A percentile compares a stretch with the other conserved stretches of the same genome.
Evolutionary conservation across 345 rosid species (phyloP).

Genomic region (Rhodamnia rubescens): DNA sequence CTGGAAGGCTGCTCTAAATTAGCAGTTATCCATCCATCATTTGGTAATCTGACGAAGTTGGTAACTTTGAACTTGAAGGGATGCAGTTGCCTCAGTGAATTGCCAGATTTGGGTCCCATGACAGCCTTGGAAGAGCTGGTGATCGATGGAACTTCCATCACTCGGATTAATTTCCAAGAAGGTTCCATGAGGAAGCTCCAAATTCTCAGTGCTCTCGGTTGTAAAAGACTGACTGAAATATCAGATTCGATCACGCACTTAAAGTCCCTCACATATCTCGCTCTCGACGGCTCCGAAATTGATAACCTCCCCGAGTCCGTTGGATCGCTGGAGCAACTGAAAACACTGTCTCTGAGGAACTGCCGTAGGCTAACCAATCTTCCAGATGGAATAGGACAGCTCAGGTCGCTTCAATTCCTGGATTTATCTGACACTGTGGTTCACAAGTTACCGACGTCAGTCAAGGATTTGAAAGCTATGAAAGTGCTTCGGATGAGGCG

Average conservation of each 20-base stretch:
- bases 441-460: background rate
- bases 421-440: background rate
- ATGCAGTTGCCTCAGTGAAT: accelerated
- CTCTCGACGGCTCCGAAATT: background rate
- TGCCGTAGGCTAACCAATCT: background rate
- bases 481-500: background rate
- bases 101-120: background rate
- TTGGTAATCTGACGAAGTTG: background rate
- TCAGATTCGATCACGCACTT: background rate
- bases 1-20: background rate
- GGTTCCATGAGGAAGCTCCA: background rate
- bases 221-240: background rate
- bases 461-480: background rate
- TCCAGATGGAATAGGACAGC: background rate
- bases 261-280: background rate
- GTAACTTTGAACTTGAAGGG: background rate
- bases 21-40: background rate
- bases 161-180: accelerated
- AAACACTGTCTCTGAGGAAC: background rate
- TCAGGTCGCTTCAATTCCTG: background rate
- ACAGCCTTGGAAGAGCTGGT: background rate
- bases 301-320: background rate
- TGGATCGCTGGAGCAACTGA: background rate
- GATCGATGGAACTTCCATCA: background rate
- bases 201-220: background rate